Percentiles rank a stretch among this genome's conserved stretches.
These are phyloP conservation scores for Pueraria montana DNA, from an alignment of 306 rosid genomes.

Conservation along the genomic window DNA sequence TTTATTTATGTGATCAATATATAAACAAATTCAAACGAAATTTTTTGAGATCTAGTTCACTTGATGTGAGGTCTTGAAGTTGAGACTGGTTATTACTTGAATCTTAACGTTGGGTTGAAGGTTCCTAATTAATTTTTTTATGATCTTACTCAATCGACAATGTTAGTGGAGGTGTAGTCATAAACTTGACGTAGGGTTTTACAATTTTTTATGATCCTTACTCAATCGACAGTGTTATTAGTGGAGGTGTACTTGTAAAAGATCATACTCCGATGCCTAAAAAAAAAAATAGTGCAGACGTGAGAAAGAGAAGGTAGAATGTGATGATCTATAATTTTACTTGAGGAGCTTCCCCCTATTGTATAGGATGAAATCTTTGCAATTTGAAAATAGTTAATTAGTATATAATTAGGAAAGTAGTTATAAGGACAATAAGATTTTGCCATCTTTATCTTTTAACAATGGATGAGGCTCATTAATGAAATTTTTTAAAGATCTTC, in stretches of 20 bases:
- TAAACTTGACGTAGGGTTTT: neutral
- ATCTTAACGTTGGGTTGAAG: neutral
- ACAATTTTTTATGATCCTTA: neutral
- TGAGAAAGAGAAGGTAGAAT: neutral
- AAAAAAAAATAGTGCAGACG: neutral
- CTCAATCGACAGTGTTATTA: neutral
- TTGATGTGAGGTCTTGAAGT: neutral
- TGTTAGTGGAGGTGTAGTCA: neutral
- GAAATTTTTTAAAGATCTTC: no score
- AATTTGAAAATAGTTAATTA: neutral
- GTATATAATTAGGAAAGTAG: neutral
- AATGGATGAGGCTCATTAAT: no score
- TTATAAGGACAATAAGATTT: neutral
- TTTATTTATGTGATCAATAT: neutral
- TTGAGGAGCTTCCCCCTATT: neutral
- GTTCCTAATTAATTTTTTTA: no score
- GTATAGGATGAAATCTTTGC: neutral
- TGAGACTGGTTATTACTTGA: no score
- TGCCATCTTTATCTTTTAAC: neutral
- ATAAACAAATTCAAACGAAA: neutral
- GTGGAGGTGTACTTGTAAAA: neutral
- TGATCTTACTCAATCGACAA: neutral
- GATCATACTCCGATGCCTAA: neutral
- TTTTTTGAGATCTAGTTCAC: neutral
- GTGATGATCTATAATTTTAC: neutral